Evolutionary conservation across 2,329 filamentous ascomycete genomes (phyloP).

Genomic region (Allantophomopsis lycopodina): DNA sequence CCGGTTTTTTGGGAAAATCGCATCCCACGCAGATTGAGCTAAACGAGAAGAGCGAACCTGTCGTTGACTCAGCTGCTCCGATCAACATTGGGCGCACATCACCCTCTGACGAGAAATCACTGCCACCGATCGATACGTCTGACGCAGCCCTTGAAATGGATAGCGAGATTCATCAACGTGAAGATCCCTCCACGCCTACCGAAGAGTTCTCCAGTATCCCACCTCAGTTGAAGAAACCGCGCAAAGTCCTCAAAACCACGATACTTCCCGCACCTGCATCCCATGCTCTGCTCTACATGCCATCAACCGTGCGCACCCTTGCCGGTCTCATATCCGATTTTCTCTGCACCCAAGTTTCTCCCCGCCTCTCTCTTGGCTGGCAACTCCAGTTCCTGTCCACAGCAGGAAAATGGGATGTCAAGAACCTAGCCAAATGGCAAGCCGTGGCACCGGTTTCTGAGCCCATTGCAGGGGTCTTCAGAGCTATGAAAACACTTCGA

Average conservation of each 20-base stretch:
- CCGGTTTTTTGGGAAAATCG: slow-evolving; percentile 21
- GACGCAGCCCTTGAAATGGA: background rate
- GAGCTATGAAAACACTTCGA: slow-evolving; percentile 84
- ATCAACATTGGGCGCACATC: slow-evolving; percentile 18
- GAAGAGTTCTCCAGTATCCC: slow-evolving; percentile 29
- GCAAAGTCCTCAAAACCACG: slow-evolving; percentile 48
- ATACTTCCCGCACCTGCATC: slow-evolving; percentile 66
- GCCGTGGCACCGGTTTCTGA: slow-evolving; percentile 64
- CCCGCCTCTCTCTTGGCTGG: slow-evolving; percentile 73
- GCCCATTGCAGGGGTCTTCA: slow-evolving; percentile 67
- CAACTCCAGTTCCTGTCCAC: slow-evolving; percentile 80
- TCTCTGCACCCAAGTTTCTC: slow-evolving; percentile 58
- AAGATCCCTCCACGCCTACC: slow-evolving; percentile 32
- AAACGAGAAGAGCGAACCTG: slow-evolving; percentile 18
- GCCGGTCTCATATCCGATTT: slow-evolving; percentile 78
- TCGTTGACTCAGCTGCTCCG: slow-evolving; percentile 35
- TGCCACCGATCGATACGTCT: slow-evolving; percentile 15
- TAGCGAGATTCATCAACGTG: slow-evolving; percentile 16
- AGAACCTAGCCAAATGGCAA: slow-evolving; percentile 88
- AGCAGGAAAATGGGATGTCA: slow-evolving; percentile 95
- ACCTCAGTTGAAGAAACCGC: slow-evolving; percentile 31
- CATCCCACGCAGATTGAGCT: slow-evolving; percentile 11
- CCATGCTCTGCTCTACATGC: slow-evolving; percentile 74
- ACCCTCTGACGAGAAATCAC: slow-evolving; percentile 5
- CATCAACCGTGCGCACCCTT: slow-evolving; percentile 59